Base-by-base conservation (phyloP, 2,329 filamentous ascomycete genomes). In the Calonectria multiphialidica region DNA sequence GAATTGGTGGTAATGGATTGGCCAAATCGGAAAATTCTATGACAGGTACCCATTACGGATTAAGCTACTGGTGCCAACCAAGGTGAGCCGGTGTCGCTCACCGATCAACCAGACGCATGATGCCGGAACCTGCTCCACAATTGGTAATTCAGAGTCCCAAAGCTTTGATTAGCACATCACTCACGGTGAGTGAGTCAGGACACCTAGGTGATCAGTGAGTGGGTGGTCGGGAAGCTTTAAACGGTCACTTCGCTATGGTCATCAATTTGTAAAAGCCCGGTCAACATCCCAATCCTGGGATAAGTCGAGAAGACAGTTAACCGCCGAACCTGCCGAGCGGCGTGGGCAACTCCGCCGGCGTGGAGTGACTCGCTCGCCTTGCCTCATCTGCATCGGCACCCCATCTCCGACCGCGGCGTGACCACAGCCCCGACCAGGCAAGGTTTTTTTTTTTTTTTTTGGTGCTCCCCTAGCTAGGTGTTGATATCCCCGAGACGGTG, bases 261-360 rank as follows among this genome's bases (percentile, higher is more conserved):
- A 23, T 40, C 40, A 33, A 59, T 59, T 59, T 59, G 53, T 59
- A 37, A 59, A 37, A 13, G n/a, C 53, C 9, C 33, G 53, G 53
- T 59, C 33, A 59, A 59, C 53, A 28, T 40, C 13, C 33, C 21
- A 59, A 59, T 40, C 12, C 35, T 25, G 35, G 53, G 45, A 70
- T 28, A 61, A 47, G 42, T 35, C 35, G 33, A 28, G 40, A 15
- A 30, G 50, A 75, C 74, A 53, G 16, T 13, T 10, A 21, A 44
- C 66, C 70, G 72, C 73, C 72, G 72, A 70, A 50, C 49, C 70
- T 72, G 72, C 73, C 73, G 68, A 71, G 62, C 68, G 75, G 66
- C 55, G 53, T 61, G 33, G 44, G 40, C n/a, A 67, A 7, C 33
- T 66, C 35, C 28, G 33, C 55, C 35, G 55, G 44, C 53, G 37